These are phyloP conservation scores for Populus tremula DNA, from an alignment of 345 rosid species.

Conservation along the genomic window DNA sequence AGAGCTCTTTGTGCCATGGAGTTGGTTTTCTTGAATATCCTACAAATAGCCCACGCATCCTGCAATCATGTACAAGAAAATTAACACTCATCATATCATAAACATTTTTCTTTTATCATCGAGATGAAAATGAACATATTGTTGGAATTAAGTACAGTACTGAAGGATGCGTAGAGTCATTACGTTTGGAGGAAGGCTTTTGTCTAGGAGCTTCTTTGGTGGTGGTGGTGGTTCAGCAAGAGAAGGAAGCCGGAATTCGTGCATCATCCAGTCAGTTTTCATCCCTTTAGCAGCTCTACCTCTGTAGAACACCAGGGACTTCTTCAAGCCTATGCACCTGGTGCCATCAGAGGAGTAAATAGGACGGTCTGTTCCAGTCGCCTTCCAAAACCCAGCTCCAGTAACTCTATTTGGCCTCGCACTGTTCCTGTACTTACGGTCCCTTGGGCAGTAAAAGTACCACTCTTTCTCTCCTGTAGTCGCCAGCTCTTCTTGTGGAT, in stretches of 20 bases:
- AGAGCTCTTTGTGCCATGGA: conserved; percentile 67
- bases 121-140: not conserved
- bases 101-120: not conserved
- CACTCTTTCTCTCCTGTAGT: conserved; percentile 87
- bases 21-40: conserved; percentile 86
- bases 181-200: conserved; percentile 67
- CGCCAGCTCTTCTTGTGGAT: conserved; percentile 48
- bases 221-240: conserved; percentile 44
- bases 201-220: conserved; percentile 52
- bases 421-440: conserved; percentile 87
- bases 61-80: conserved; percentile 17
- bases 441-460: conserved; percentile 91
- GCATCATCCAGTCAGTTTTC: conserved; percentile 99
- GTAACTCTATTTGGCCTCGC: conserved; percentile 90
- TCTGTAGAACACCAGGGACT: conserved; percentile 85
- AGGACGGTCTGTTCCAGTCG: conserved; percentile 95
- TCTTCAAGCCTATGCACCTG: conserved; percentile 84
- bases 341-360: conserved; percentile 72
- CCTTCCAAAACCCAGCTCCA: conserved; percentile 96
- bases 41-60: conserved; percentile 97
- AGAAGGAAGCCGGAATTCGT: conserved; percentile 91
- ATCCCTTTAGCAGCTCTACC: conserved; percentile 92
- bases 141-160: not conserved
- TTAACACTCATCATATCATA: not conserved
- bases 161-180: not conserved